Percentiles rank a stretch among this genome's conserved stretches.
These are phyloP conservation scores for Brachypodium distachyon DNA, from an alignment of 202 grass and related monocot species.

Conservation along the genomic window DNA sequence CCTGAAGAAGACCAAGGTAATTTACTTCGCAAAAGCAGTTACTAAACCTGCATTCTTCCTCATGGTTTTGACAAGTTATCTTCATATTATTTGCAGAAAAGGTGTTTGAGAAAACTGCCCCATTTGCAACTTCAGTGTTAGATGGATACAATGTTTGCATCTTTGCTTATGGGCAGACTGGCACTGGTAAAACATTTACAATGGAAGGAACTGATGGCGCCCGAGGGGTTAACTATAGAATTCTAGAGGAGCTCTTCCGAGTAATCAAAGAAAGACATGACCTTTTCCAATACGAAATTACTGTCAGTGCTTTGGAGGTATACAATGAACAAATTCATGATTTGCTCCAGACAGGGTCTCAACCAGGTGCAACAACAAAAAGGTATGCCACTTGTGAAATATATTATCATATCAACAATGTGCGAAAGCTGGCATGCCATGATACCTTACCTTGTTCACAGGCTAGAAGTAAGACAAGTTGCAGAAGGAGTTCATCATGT, in stretches of 20 bases:
- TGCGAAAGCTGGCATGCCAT: not conserved
- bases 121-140: conserved; percentile 77
- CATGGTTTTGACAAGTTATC: not conserved
- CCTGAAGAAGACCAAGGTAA: conserved; percentile 91
- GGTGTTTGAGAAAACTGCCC: conserved; percentile 66
- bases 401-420: not conserved
- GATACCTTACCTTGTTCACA: conserved; percentile 5
- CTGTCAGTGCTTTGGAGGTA: conserved; percentile 82
- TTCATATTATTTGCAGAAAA: conserved; percentile 35
- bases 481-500: conserved; percentile 92
- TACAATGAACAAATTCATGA: conserved; percentile 96
- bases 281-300: conserved; percentile 62
- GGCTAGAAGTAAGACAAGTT: conserved; percentile 83
- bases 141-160: conserved; percentile 96
- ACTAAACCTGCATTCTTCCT: not conserved
- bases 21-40: not conserved
- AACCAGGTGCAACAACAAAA: conserved; percentile 45
- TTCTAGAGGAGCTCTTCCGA: conserved; percentile 72
- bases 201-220: conserved; percentile 80
- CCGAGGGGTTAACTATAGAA: conserved; percentile 86
- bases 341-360: conserved; percentile 63
- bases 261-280: conserved; percentile 72
- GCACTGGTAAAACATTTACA: conserved; percentile 93
- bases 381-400: conserved; percentile 35
- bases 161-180: conserved; percentile 85